phyloP scores from a whole-genome alignment of 129 eudicot genomes.

The Helichrysum umbraculigerum region DNA sequence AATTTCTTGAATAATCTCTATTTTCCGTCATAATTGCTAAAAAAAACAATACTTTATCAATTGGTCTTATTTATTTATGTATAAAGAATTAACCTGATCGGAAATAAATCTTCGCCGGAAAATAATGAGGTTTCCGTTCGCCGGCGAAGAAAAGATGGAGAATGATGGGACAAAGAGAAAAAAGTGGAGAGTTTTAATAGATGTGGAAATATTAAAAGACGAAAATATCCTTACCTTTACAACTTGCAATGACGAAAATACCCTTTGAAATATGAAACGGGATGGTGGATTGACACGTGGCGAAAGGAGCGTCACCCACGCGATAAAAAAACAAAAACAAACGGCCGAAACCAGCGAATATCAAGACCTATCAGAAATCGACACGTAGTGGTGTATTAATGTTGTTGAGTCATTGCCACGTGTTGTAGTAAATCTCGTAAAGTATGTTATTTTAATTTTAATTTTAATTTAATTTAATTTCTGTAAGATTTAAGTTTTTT shows the following conservation, averaged over 20 bases:
- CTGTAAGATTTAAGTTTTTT: not conserved
- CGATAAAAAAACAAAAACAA: constrained; percentile 14
- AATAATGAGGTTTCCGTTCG: not conserved
- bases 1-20: constrained; percentile 31
- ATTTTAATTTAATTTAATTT: not conserved
- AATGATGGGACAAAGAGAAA: not conserved
- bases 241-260: not conserved
- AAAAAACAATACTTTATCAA: not conserved
- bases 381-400: constrained; percentile 15
- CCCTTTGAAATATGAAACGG: not conserved
- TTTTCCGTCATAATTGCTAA: constrained; percentile 29
- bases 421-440: constrained; percentile 13
- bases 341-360: constrained; percentile 8
- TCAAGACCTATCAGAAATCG: constrained; percentile 3
- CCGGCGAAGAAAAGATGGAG: constrained; percentile 21
- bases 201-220: constrained; percentile 18
- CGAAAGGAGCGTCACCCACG: constrained; percentile 9
- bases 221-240: constrained; percentile 5
- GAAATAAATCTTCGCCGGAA: constrained; percentile 17
- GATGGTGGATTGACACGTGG: constrained; percentile 18
- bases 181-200: constrained; percentile 7
- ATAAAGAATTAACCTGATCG: not conserved
- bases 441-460: not conserved
- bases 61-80: not conserved
- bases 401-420: constrained; percentile 32